Evolutionary conservation across 768 basidiomycete species (phyloP), one percentile per base, ranked within the genome.

Genomic region (Boletellus ananas): DNA sequence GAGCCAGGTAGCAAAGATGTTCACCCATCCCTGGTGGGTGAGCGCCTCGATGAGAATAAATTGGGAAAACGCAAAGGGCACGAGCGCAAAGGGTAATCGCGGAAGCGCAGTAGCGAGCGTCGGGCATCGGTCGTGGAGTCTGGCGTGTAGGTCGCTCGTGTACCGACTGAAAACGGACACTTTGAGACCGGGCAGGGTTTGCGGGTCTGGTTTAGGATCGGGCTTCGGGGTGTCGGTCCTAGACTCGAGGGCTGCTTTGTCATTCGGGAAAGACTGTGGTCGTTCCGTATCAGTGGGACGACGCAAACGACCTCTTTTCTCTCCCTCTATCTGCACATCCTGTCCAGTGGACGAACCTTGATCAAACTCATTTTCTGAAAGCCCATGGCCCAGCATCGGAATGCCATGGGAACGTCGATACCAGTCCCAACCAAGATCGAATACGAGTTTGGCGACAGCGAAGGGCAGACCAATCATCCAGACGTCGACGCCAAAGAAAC

Each of bases 11-110:
- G 83, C 85, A 61, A 94, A 95, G 20, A 94, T 75, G 11, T 81
- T 75, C 10, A 95, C 90, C 93, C 94, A 98, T 23, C 92, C 92
- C 50, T 85, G 83, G 53, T 82, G 76, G 12, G 83, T 76, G 7
- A 98, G 77, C 0, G 78, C 88, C 62, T 94, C 87, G 50, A 95
- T 90, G 49, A 98, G 80, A 56, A 97, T 90, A 71, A 98, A 97
- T 68, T 94, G 92, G 1, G 87, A 85, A 63, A 97, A 93, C 0
- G 93, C 90, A 62, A 98, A 98, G 0, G 91, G 91, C 14, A 96
- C 72, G 8, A 96, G 80, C 12, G 82, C 77, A 51, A 93, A 82
- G 0, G 93, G 94, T 0, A 94, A 74, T n/a, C 85, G 79, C 0
- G 81, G 77, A 20, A 84, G 70, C 18, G 83, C 79, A 9, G 79